These are phyloP conservation scores for Saccharomyces pastorianus DNA, from an alignment of 1,139 yeast species.

Conservation along the genomic window DNA sequence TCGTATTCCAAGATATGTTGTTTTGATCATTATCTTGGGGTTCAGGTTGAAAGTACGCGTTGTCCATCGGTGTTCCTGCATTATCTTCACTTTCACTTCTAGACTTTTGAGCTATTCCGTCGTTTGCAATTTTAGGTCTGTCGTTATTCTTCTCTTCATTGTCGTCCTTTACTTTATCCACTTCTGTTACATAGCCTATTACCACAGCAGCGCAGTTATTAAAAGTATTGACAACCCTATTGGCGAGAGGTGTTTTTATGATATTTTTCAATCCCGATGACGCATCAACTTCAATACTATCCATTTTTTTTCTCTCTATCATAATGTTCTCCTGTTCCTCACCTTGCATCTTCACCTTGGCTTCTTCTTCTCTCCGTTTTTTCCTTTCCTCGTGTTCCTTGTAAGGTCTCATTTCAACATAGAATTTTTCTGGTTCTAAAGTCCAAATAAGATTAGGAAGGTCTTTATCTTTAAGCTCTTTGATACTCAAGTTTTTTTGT, in stretches of 20 bases:
- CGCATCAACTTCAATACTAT: neutral
- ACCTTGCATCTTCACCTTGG: neutral
- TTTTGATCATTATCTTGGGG: neutral
- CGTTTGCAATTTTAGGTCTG: neutral
- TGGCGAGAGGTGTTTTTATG: neutral
- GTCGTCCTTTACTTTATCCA: neutral
- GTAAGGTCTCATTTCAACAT: neutral
- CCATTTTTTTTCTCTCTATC: neutral
- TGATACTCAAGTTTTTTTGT: neutral
- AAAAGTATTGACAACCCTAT: neutral
- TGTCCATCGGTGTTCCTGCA: neutral
- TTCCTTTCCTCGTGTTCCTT: neutral
- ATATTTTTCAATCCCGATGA: neutral
- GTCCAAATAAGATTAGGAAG: neutral
- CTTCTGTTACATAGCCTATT: neutral
- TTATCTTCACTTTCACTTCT: neutral
- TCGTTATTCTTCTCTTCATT: neutral
- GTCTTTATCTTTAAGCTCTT: neutral
- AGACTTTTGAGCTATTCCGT: neutral
- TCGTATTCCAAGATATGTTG: neutral
- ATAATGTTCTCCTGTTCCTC: neutral
- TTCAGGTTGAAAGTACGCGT: neutral
- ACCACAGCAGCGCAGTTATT: neutral
- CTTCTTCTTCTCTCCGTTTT: neutral
- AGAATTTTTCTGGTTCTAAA: neutral